These are phyloP conservation scores for Elymus sibiricus DNA, from an alignment of 176 grass and related monocot species.

Conservation along the genomic window DNA sequence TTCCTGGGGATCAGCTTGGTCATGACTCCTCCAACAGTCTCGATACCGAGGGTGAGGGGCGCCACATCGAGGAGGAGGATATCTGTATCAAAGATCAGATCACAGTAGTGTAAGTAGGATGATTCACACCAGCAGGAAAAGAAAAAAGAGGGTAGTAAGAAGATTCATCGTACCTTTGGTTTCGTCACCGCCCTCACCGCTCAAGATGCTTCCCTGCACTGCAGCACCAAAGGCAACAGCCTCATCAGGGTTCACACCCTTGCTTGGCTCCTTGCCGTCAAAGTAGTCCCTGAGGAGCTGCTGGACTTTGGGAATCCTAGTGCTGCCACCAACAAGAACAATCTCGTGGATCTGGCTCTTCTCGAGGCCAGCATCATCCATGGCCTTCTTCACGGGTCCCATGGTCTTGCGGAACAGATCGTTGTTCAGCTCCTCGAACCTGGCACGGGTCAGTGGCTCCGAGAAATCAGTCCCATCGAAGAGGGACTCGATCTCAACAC, in stretches of 20 bases:
- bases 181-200: constrained; percentile 58
- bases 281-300: constrained; percentile 75
- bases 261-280: constrained; percentile 65
- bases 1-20: constrained; percentile 77
- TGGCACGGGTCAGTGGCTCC: constrained; percentile 61
- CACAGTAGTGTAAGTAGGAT: neutral
- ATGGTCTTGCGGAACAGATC: constrained; percentile 71
- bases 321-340: constrained; percentile 74
- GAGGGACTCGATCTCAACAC: constrained; percentile 78
- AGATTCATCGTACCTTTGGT: constrained; percentile 45
- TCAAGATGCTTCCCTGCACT: constrained; percentile 72
- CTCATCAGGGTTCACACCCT: constrained; percentile 67
- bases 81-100: constrained; percentile 31
- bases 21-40: constrained; percentile 71
- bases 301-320: constrained; percentile 77
- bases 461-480: constrained; percentile 67
- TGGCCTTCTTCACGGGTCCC: constrained; percentile 75
- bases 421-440: constrained; percentile 77
- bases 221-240: constrained; percentile 74
- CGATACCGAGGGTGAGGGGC: constrained; percentile 57
- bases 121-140: neutral
- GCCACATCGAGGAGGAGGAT: constrained; percentile 77
- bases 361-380: constrained; percentile 65
- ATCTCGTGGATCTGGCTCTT: constrained; percentile 80
- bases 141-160: neutral